Evolutionary conservation across 345 rosid genomes (phyloP).

Genomic region (Sisymbrium altissimum): DNA sequence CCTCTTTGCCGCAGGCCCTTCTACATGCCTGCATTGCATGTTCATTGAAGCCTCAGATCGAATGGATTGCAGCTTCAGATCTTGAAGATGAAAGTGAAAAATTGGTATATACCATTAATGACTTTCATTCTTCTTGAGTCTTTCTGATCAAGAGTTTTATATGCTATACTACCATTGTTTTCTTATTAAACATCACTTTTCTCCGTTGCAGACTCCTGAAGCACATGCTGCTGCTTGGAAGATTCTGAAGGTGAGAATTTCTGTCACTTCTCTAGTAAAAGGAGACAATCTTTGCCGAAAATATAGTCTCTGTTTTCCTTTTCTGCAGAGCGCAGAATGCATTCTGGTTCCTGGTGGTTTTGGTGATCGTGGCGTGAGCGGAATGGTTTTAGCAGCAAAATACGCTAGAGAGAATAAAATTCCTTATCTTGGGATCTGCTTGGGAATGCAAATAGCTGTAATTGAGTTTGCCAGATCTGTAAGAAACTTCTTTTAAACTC

Average conservation of each 20-base stretch:
- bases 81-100: conserved; percentile 78
- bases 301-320: neutral
- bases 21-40: conserved; percentile 95
- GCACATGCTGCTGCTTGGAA: conserved; percentile 86
- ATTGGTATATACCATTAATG: conserved; percentile 42
- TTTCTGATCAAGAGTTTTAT: conserved; percentile 4
- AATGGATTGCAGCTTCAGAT: conserved; percentile 98
- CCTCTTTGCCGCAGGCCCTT: conserved; percentile 65
- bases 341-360: conserved; percentile 95
- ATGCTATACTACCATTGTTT: neutral
- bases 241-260: conserved; percentile 62
- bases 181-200: conserved; percentile 8
- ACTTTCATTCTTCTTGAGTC: neutral
- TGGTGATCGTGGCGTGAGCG: conserved; percentile 95
- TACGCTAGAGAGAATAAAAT: conserved; percentile 87
- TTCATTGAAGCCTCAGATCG: conserved; percentile 72
- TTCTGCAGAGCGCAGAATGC: conserved; percentile 84
- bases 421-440: conserved; percentile 93
- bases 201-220: conserved; percentile 64
- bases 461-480: conserved; percentile 93
- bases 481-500: conserved; percentile 31
- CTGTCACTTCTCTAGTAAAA: conserved; percentile 7
- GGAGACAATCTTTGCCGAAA: neutral
- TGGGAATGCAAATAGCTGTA: conserved; percentile 98
- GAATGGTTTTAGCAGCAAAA: conserved; percentile 94